phyloP scores from a whole-genome alignment of 73 alveolate genomes.

The Paramecium primaurelia region DNA sequence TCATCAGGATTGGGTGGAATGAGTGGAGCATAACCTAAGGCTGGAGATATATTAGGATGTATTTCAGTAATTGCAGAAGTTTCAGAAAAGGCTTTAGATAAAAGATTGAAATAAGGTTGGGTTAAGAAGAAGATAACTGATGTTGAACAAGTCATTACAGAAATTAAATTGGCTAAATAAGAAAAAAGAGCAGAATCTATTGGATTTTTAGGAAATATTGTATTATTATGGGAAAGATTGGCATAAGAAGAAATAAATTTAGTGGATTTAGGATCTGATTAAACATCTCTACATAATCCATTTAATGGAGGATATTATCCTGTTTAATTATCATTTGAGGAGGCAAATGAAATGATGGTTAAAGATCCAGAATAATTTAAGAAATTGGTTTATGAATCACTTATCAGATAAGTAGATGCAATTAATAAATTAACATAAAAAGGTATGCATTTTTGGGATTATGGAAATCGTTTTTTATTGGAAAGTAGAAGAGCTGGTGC shows the following conservation, averaged over 20 bases:
- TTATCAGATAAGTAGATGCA: slow-evolving; percentile 64
- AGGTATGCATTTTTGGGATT: slow-evolving; percentile 73
- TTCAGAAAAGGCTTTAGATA: slow-evolving; percentile 61
- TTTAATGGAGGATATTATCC: slow-evolving; percentile 73
- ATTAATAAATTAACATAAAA: slow-evolving; percentile 60
- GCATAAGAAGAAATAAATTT: slow-evolving; percentile 60
- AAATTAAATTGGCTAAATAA: slow-evolving; percentile 59
- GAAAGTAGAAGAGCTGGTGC: slow-evolving; percentile 72
- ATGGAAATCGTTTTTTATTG: slow-evolving; percentile 69
- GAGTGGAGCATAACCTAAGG: slow-evolving; percentile 77
- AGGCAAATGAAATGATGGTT: slow-evolving; percentile 57
- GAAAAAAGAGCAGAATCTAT: slow-evolving; percentile 64
- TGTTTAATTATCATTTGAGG: slow-evolving; percentile 48
- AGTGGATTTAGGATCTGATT: slow-evolving; percentile 70
- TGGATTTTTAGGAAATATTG: slow-evolving; percentile 68
- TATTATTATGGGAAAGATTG: slow-evolving; percentile 69
- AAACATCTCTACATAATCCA: slow-evolving; percentile 70
- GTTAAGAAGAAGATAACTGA: slow-evolving; percentile 62
- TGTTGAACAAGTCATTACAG: slow-evolving; percentile 36
- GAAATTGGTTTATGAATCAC: slow-evolving; percentile 49
- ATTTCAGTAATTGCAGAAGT: slow-evolving; percentile 70
- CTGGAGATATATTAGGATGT: slow-evolving; percentile 70
- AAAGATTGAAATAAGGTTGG: slow-evolving; percentile 67
- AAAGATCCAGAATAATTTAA: slow-evolving; percentile 61
- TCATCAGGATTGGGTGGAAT: slow-evolving; percentile 76